phyloP scores from a whole-genome alignment of 2,329 filamentous ascomycete species.

The Chaetomium olivaceum region DNA sequence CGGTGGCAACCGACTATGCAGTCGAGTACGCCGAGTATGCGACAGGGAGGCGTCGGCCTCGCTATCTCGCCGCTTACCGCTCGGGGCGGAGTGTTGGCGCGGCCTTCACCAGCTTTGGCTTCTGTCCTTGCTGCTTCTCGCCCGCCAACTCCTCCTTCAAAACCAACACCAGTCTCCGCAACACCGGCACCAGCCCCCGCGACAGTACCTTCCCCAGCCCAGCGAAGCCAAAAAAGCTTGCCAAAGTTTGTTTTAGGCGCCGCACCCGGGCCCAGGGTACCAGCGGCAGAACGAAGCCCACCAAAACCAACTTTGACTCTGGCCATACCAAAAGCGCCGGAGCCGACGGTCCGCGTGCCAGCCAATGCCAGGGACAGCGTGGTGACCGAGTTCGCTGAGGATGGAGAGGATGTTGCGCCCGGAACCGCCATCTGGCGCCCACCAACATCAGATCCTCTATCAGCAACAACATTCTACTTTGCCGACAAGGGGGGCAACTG shows the following conservation, averaged over 20 bases:
- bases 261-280: conserved; percentile 23
- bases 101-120: conserved; percentile 1
- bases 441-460: conserved; percentile 48
- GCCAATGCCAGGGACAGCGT: conserved; percentile 43
- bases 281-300: conserved; percentile 29
- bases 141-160: conserved; percentile 2
- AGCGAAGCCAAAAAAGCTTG: conserved; percentile 3
- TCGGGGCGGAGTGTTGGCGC: conserved; percentile 16
- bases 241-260: conserved; percentile 28
- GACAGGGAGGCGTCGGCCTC: conserved; percentile 16
- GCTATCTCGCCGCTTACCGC: conserved; percentile 19
- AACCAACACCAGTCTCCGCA: conserved; percentile 20
- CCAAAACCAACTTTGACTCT: conserved; percentile 48
- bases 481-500: conserved; percentile 57
- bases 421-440: conserved; percentile 53
- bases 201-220: conserved; percentile 1
- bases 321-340: conserved; percentile 37
- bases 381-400: conserved; percentile 56
- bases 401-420: conserved; percentile 43
- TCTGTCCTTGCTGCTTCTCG: conserved; percentile 9
- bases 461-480: conserved; percentile 51
- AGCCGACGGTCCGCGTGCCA: conserved; percentile 14
- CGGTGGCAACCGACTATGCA: conserved; percentile 16
- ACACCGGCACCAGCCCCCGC: conserved; percentile 22
- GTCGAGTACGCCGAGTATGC: neutral